These are phyloP conservation scores for Suhomyces guaymorum DNA, from an alignment of 1,139 yeast species.

Conservation along the genomic window DNA sequence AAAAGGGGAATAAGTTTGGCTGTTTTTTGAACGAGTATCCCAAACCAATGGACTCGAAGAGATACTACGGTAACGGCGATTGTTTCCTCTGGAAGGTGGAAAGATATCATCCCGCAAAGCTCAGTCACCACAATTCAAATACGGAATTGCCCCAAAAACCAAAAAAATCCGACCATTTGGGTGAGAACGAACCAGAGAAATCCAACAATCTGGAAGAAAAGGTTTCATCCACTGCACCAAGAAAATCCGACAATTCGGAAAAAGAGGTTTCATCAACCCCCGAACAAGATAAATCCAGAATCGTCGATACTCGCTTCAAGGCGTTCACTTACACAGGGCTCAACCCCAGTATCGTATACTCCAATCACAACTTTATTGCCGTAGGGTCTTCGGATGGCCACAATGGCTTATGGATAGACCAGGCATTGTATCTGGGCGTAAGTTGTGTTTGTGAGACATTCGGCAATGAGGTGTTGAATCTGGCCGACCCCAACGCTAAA, in stretches of 20 bases:
- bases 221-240: background rate
- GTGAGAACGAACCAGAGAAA: too few species aligned
- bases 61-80: slow-evolving; percentile 93
- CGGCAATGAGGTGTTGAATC: slow-evolving; percentile 79
- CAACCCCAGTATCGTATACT: slow-evolving; percentile 82
- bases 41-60: slow-evolving; percentile 65
- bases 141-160: background rate
- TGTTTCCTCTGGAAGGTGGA: slow-evolving; percentile 87
- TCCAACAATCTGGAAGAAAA: too few species aligned
- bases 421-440: slow-evolving; percentile 71
- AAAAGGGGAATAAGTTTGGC: slow-evolving; percentile 69
- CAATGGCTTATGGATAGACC: slow-evolving; percentile 89
- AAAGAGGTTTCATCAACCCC: too few species aligned
- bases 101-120: slow-evolving; percentile 21
- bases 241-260: background rate
- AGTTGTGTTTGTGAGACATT: slow-evolving; percentile 79
- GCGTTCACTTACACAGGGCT: slow-evolving; percentile 89
- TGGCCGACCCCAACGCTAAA: slow-evolving; percentile 36
- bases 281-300: background rate
- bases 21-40: slow-evolving; percentile 77
- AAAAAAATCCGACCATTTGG: too few species aligned
- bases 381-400: slow-evolving; percentile 91
- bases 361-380: slow-evolving; percentile 75
- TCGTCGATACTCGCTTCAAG: slow-evolving; percentile 47
- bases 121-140: slow-evolving; percentile 14